Evolutionary conservation across 1,284 basidiomycete genomes (phyloP).

Genomic region (Exobasidium rhododendri): DNA sequence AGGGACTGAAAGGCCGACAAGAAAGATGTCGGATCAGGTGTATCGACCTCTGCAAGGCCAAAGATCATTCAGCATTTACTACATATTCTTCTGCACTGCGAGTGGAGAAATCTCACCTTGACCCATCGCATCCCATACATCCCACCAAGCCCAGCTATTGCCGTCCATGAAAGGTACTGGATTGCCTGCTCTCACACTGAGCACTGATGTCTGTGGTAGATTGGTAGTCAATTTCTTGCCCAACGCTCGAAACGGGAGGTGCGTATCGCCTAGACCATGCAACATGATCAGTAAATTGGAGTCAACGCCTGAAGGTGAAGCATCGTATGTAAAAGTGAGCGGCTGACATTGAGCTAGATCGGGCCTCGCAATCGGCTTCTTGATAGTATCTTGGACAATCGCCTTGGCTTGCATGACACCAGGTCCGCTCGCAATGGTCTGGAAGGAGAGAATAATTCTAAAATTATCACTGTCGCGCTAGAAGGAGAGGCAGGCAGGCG

Average conservation of each 20-base stretch:
- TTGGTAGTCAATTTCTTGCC: not conserved
- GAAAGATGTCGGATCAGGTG: not conserved
- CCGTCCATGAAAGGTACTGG: not conserved
- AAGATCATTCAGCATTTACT: not conserved
- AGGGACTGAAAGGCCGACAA: not conserved
- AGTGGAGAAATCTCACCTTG: not conserved
- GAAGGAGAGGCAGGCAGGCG: not conserved
- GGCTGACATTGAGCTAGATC: not conserved
- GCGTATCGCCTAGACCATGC: conserved; percentile 3
- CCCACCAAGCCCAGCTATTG: not conserved
- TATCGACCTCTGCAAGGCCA: not conserved
- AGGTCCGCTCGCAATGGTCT: not conserved
- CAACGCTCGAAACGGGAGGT: not conserved
- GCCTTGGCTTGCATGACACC: not conserved
- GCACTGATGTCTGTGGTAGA: conserved; percentile 5
- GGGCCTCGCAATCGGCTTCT: not conserved
- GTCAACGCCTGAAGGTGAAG: not conserved
- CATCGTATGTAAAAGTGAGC: not conserved
- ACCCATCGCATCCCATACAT: conserved; percentile 3
- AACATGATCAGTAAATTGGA: not conserved
- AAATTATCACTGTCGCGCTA: not conserved
- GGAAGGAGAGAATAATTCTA: not conserved
- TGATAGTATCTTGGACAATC: not conserved
- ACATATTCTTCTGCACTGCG: not conserved
- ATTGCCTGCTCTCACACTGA: conserved; percentile 1